Evolutionary conservation across 768 basidiomycete species (phyloP), one percentile per base, ranked within the genome.

Genomic region (Serendipita sp.): DNA sequence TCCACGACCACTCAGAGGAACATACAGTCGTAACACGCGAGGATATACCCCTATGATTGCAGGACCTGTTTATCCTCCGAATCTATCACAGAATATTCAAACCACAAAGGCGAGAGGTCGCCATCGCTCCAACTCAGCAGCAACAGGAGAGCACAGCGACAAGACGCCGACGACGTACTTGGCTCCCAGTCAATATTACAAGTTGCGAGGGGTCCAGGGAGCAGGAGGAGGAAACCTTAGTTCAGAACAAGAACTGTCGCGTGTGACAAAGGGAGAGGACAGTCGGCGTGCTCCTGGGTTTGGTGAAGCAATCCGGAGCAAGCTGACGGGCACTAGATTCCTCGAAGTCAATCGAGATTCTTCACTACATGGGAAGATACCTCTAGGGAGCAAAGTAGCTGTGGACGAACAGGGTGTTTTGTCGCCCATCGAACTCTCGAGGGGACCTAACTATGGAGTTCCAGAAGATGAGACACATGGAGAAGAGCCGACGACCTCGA

Each of bases 181-280:
- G 7, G 86, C 86, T 3, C 88, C 88, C 4, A 87, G 85, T 3
- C 81, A 84, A 64, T 91, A 86, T 71, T 91, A 91, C 76, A 85
- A 86, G 70, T 79, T 91, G 37, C 79, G 84, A 28, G 76, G 79
- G 30, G 76, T 87, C 2, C 78, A 77, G 63, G 84, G 83, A 7
- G 77, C 89, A 30, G 83, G 76, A 64, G 83, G 81, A 24, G 76
- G 80, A 38, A 81, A 84, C 64, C 76, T 78, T 10, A 79, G 67
- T 74, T 77, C 3, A 76, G 77, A 74, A 66, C 38, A 41, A 13
- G 38, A 41, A 13, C 38, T 41, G 38, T 41, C 38, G 38, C 38
- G 38, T 5, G 38, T 41, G 38, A 73, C 73, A 65, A 73, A 32
- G 75, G 63, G 76, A 78, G 45, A 81, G 79, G 67, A 0, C 73